These are phyloP conservation scores for Yarrowia sp. DNA, from an alignment of 805 yeast genomes.

Conservation along the genomic window DNA sequence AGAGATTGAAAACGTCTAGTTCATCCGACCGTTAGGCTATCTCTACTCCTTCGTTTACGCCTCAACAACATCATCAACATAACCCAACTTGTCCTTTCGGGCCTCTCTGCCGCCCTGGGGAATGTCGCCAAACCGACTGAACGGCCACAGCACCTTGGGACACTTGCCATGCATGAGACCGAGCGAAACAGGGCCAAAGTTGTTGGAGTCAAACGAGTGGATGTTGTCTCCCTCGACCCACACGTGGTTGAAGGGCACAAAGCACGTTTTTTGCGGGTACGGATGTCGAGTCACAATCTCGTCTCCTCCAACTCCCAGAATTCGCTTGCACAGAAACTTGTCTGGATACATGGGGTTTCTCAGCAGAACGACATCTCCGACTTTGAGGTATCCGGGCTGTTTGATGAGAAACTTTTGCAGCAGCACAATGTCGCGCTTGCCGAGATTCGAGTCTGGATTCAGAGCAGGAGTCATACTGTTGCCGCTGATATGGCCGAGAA, in stretches of 20 bases:
- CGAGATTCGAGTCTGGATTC: constrained; percentile 56
- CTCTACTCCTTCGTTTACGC: neutral
- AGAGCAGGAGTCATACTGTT: constrained; percentile 85
- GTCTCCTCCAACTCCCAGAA: constrained; percentile 75
- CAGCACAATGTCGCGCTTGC: constrained; percentile 47
- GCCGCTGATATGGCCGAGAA: constrained; percentile 73
- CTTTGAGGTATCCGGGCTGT: constrained; percentile 45
- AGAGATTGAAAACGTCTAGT: no score
- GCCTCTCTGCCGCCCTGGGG: constrained; percentile 55
- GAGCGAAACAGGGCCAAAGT: constrained; percentile 81
- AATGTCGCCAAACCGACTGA: constrained; percentile 50
- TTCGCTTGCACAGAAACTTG: constrained; percentile 70
- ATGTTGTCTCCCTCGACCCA: constrained; percentile 96
- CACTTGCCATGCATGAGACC: constrained; percentile 81
- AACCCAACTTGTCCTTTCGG: constrained; percentile 30
- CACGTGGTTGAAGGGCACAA: constrained; percentile 72
- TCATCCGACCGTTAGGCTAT: no score
- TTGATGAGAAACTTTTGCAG: constrained; percentile 62
- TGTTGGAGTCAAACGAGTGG: constrained; percentile 75
- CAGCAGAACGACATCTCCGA: constrained; percentile 73
- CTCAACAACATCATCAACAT: constrained; percentile 11
- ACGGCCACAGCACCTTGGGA: constrained; percentile 66
- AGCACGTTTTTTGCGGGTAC: constrained; percentile 60
- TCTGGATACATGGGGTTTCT: constrained; percentile 80
- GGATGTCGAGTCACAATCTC: constrained; percentile 54